phyloP scores from a whole-genome alignment of 1,139 yeast species.

The Geotrichum fermentans region DNA sequence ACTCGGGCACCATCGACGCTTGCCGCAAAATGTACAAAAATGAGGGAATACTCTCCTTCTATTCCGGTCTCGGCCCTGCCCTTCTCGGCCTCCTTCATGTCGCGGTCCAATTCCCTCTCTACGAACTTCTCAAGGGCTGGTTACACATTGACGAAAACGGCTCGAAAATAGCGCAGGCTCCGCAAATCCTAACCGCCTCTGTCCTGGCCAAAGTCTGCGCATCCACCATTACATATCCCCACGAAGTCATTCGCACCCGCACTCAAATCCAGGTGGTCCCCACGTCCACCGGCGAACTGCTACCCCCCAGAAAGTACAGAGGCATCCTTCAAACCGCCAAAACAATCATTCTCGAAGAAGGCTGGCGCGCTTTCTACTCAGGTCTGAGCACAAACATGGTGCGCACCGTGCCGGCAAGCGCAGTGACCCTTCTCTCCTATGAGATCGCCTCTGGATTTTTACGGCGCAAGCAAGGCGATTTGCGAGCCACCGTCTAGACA shows the following conservation, averaged over 20 bases:
- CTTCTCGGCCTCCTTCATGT: slow-evolving; percentile 87
- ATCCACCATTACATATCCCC: slow-evolving; percentile 87
- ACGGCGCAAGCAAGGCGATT: not conserved
- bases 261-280: slow-evolving; percentile 47
- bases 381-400: slow-evolving; percentile 83
- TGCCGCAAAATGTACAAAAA: slow-evolving; percentile 67
- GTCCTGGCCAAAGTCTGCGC: slow-evolving; percentile 85
- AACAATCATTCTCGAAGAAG: slow-evolving; percentile 63
- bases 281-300: not conserved
- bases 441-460: slow-evolving; percentile 73
- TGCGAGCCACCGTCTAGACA: not conserved
- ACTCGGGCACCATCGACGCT: slow-evolving; percentile 79
- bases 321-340: slow-evolving; percentile 46
- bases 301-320: slow-evolving; percentile 28
- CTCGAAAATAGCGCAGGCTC: slow-evolving; percentile 17
- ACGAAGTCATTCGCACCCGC: slow-evolving; percentile 88
- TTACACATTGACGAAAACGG: slow-evolving; percentile 34
- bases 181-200: slow-evolving; percentile 61
- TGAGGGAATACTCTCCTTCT: slow-evolving; percentile 82
- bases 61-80: slow-evolving; percentile 87
- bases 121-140: slow-evolving; percentile 65
- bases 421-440: slow-evolving; percentile 88
- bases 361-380: slow-evolving; percentile 77
- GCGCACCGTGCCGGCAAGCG: slow-evolving; percentile 92
- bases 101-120: slow-evolving; percentile 95